Evolutionary conservation across 2,329 filamentous ascomycete species (phyloP).

Genomic region (Cladosporium oxysporum): DNA sequence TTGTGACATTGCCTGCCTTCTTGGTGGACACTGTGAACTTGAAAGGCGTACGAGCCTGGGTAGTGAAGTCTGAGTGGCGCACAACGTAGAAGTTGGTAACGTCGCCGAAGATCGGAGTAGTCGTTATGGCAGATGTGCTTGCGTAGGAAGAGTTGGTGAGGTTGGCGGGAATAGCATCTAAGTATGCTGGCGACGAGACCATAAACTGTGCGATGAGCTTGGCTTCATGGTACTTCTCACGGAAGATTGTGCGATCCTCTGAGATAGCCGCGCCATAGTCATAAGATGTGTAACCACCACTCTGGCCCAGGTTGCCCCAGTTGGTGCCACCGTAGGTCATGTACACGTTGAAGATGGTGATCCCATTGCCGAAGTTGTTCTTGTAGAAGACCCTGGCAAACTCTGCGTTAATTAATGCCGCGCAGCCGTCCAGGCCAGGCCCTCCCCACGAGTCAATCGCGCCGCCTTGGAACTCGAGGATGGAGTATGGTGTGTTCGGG

Average conservation of each 20-base stretch:
- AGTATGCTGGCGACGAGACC: constrained; percentile 69
- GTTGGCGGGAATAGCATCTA: constrained; percentile 59
- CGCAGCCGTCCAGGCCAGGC: constrained; percentile 66
- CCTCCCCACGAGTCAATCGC: constrained; percentile 76
- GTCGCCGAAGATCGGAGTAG: constrained; percentile 64
- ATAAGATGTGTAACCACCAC: constrained; percentile 60
- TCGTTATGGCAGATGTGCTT: constrained; percentile 53
- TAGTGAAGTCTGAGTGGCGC: constrained; percentile 63
- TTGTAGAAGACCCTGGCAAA: constrained; percentile 83
- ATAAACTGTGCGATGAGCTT: constrained; percentile 77
- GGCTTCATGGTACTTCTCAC: constrained; percentile 78
- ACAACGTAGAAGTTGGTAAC: constrained; percentile 64
- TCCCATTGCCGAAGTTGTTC: constrained; percentile 27
- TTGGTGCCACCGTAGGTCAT: constrained; percentile 70
- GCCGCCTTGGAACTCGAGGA: constrained; percentile 55
- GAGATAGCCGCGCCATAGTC: constrained; percentile 65
- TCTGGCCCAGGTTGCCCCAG: constrained; percentile 66
- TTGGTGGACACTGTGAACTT: constrained; percentile 64
- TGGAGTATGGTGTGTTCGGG: constrained; percentile 65
- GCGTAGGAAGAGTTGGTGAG: constrained; percentile 55
- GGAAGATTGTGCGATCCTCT: constrained; percentile 66
- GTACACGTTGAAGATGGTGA: constrained; percentile 68
- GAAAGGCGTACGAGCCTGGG: constrained; percentile 60
- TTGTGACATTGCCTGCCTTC: constrained; percentile 54
- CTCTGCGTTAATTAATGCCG: constrained; percentile 66